Percentiles rank a stretch among this genome's conserved stretches.
These are phyloP conservation scores for Bipolaris cookei DNA, from an alignment of 2,329 filamentous ascomycete genomes.

Conservation along the genomic window DNA sequence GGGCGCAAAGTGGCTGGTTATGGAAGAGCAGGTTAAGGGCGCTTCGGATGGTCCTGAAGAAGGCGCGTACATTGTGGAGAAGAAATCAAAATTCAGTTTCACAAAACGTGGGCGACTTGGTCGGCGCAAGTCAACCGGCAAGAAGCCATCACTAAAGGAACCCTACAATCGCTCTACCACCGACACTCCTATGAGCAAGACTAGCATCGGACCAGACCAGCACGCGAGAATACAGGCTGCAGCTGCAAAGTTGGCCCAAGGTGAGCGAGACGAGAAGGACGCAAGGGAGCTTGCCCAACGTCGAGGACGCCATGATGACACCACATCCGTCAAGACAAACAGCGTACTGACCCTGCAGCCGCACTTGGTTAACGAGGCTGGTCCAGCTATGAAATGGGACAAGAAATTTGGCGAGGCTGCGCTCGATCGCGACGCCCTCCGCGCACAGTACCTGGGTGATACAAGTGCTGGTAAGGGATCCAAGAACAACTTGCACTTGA, in stretches of 20 bases:
- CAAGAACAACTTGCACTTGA: conserved; percentile 51
- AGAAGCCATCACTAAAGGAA: conserved; percentile 54
- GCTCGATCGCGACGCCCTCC: conserved; percentile 84
- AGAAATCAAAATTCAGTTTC: conserved; percentile 92
- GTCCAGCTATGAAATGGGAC: conserved; percentile 95
- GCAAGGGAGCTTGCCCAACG: conserved; percentile 59
- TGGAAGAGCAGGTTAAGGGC: conserved; percentile 96
- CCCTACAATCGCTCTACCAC: conserved; percentile 59
- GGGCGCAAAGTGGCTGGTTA: conserved; percentile 85
- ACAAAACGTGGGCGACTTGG: conserved; percentile 71
- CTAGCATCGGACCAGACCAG: conserved; percentile 86
- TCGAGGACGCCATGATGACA: conserved; percentile 61
- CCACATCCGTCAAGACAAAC: conserved; percentile 74
- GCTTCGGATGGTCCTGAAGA: conserved; percentile 83
- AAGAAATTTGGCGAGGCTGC: conserved; percentile 92
- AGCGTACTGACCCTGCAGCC: conserved; percentile 90
- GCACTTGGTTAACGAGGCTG: conserved; percentile 82
- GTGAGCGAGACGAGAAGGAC: conserved; percentile 65
- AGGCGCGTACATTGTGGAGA: conserved; percentile 90
- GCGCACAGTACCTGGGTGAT: conserved; percentile 84
- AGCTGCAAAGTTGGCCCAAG: conserved; percentile 79
- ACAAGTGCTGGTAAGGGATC: conserved; percentile 72
- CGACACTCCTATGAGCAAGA: conserved; percentile 70
- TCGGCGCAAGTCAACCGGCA: conserved; percentile 59
- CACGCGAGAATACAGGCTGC: conserved; percentile 93